Evolutionary conservation across 2,329 filamentous ascomycete species (phyloP).

Genomic region (Tolypocladium guangdongense): DNA sequence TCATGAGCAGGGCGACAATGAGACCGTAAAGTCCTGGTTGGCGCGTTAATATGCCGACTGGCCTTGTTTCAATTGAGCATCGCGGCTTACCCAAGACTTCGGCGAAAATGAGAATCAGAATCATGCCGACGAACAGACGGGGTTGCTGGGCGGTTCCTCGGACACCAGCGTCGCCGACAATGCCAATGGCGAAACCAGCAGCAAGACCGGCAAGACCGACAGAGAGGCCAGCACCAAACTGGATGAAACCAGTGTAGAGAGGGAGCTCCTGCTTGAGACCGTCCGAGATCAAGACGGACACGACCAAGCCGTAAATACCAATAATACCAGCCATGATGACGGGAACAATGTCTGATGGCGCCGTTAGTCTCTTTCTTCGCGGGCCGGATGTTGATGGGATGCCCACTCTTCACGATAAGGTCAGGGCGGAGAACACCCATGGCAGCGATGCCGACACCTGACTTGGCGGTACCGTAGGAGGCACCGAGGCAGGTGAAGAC

Average conservation of each 20-base stretch:
- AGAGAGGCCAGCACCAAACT: conserved; percentile 71
- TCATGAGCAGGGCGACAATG: conserved; percentile 98
- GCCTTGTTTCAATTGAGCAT: neutral
- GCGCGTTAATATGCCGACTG: neutral
- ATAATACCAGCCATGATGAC: conserved; percentile 99
- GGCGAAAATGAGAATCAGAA: conserved; percentile 98
- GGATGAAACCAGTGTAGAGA: conserved; percentile 75
- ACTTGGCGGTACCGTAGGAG: conserved; percentile 98
- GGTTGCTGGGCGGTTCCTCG: conserved; percentile 77
- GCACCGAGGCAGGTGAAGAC: conserved; percentile 95
- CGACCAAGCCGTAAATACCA: conserved; percentile 92
- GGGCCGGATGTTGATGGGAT: neutral
- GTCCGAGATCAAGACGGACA: conserved; percentile 78
- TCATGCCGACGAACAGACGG: conserved; percentile 91
- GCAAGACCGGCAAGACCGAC: conserved; percentile 76
- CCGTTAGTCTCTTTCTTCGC: conserved; percentile 8
- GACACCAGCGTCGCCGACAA: conserved; percentile 82
- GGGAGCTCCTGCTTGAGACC: conserved; percentile 60
- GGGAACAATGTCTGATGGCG: conserved; percentile 76
- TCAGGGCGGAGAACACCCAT: conserved; percentile 98
- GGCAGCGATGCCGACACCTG: conserved; percentile 93
- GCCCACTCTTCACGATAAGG: conserved; percentile 97
- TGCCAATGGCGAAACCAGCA: conserved; percentile 78
- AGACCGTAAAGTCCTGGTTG: conserved; percentile 86
- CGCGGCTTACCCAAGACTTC: conserved; percentile 77